Conservation (phyloP, 768 basidiomycete species). For the Astraeus odoratus region DNA sequence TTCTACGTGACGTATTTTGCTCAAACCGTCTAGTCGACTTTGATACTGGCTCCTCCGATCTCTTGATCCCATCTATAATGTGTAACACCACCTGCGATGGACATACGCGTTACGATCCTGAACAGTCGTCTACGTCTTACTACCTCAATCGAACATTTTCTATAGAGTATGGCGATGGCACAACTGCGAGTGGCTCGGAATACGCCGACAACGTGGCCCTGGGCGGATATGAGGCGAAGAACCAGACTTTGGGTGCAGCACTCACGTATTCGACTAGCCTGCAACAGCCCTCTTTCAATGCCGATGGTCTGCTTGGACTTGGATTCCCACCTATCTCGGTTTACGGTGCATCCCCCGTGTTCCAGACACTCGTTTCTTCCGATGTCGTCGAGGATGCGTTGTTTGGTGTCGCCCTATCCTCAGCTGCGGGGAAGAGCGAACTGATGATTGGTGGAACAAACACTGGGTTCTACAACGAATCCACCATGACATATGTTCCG, state of each 20-base stretch:
- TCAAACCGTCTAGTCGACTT: slow-evolving; percentile 36
- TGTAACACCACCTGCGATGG: slow-evolving; percentile 26
- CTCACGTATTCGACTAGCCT: slow-evolving; percentile 30
- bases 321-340: slow-evolving; percentile 34
- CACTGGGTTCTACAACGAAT: slow-evolving; percentile 36
- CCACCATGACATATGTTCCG: slow-evolving; percentile 30
- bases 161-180: slow-evolving; percentile 34
- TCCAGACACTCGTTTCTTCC: slow-evolving; percentile 39
- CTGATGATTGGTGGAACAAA: slow-evolving; percentile 53
- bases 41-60: slow-evolving; percentile 48
- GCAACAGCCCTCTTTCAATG: slow-evolving; percentile 14
- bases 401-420: slow-evolving; percentile 45
- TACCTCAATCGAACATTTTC: slow-evolving; percentile 21
- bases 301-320: slow-evolving; percentile 41
- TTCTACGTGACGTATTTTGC: not conserved
- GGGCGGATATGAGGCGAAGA: slow-evolving; percentile 30
- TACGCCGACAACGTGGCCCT: slow-evolving; percentile 40
- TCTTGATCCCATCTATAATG: slow-evolving; percentile 31
- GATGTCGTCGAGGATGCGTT: slow-evolving; percentile 26
- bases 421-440: slow-evolving; percentile 35
- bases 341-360: slow-evolving; percentile 31
- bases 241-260: slow-evolving; percentile 41
- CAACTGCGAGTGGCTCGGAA: slow-evolving; percentile 30
- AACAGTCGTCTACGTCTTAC: slow-evolving; percentile 26
- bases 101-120: slow-evolving; percentile 26